Evolutionary conservation across 169 alveolate species (phyloP).

Genomic region (Plasmodium vivax): DNA sequence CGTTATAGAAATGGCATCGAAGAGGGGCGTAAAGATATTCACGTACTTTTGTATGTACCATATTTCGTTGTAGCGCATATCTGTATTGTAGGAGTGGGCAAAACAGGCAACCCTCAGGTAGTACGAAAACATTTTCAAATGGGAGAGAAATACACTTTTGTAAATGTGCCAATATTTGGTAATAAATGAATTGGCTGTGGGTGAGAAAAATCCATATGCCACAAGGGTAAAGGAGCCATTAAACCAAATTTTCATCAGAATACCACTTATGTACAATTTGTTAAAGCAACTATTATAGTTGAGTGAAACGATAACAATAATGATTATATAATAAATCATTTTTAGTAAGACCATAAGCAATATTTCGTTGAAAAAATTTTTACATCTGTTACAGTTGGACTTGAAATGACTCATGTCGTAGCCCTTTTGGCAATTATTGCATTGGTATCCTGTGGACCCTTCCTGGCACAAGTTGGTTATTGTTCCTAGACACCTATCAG

Average conservation of each 20-base stretch:
- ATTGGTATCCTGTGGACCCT: slow-evolving; percentile 83
- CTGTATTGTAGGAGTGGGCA: slow-evolving; percentile 9
- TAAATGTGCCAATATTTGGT: slow-evolving; percentile 42
- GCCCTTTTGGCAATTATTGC: slow-evolving; percentile 78
- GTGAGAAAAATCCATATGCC: slow-evolving; percentile 59
- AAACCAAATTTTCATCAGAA: slow-evolving; percentile 65
- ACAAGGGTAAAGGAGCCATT: slow-evolving; percentile 61
- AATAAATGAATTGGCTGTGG: slow-evolving; percentile 37
- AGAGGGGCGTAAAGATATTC: slow-evolving; percentile 25
- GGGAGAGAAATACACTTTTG: slow-evolving; percentile 27
- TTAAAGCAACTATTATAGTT: slow-evolving; percentile 52
- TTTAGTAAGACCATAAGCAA: slow-evolving; percentile 37
- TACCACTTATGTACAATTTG: slow-evolving; percentile 57
- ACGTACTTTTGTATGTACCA: slow-evolving; percentile 70
- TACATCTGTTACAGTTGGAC: slow-evolving; percentile 78
- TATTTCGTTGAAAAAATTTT: slow-evolving; percentile 44
- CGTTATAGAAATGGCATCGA: slow-evolving; percentile 53
- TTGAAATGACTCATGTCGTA: slow-evolving; percentile 79
- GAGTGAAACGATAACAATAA: slow-evolving; percentile 51
- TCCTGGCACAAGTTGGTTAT: slow-evolving; percentile 76
- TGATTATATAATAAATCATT: slow-evolving; percentile 42
- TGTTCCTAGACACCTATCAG: slow-evolving; percentile 79
- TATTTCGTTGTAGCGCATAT: slow-evolving; percentile 37
- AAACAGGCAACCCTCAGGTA: slow-evolving; percentile 56
- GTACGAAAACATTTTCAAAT: slow-evolving; percentile 33